These are phyloP conservation scores for Mucor indicus DNA, from an alignment of 371 early-diverging fungal genomes.

Conservation along the genomic window DNA sequence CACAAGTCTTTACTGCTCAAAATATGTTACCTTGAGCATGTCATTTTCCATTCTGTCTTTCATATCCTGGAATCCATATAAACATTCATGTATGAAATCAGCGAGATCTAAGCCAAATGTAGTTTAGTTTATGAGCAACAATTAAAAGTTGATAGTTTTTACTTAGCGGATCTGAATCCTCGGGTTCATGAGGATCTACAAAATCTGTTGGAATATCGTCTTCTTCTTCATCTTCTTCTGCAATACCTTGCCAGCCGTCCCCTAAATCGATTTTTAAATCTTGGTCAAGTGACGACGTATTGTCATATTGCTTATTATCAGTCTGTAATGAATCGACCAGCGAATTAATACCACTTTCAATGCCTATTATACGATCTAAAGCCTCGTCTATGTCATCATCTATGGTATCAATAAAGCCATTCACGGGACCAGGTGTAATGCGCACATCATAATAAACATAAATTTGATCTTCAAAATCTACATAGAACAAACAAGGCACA, in stretches of 20 bases:
- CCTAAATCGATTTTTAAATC: conserved; percentile 36
- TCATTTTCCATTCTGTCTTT: conserved; percentile 38
- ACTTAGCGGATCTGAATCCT: too few species aligned
- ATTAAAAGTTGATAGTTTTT: too few species aligned
- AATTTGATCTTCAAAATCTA: conserved; percentile 82
- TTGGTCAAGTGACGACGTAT: conserved; percentile 6
- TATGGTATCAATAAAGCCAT: conserved; percentile 42
- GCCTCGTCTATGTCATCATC: conserved; percentile 48
- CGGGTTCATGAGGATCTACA: background rate
- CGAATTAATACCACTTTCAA: conserved; percentile 31
- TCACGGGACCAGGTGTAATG: conserved; percentile 45
- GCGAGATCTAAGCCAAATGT: conserved; percentile 15
- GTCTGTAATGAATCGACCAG: conserved; percentile 8
- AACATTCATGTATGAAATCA: conserved; percentile 28
- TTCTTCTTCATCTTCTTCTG: conserved; percentile 19
- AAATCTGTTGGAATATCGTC: background rate
- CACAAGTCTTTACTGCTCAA: background rate
- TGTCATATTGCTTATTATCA: background rate
- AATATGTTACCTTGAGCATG: conserved; percentile 3
- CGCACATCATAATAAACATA: conserved; percentile 74
- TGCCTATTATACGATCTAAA: conserved; percentile 35
- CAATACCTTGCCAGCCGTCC: conserved; percentile 45
- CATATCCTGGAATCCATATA: conserved; percentile 36
- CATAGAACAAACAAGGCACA: conserved; percentile 78
- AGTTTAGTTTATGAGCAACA: background rate